Base-by-base conservation (phyloP, 2,329 filamentous ascomycete genomes). In the Pseudocercospora vitis region DNA sequence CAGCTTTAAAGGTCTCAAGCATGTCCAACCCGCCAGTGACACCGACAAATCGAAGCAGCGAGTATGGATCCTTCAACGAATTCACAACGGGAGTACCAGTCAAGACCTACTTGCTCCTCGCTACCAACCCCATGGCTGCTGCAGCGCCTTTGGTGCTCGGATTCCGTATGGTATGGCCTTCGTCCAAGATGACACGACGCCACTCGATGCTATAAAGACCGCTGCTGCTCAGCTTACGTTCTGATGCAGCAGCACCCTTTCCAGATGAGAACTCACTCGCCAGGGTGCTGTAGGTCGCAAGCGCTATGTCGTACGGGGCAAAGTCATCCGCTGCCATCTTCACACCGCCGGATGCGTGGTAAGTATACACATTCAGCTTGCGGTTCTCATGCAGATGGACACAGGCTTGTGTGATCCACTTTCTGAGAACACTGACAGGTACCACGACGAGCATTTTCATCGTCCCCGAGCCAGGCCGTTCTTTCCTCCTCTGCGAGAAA, bases 371-470 rank as follows among this genome's bases (percentile, higher is more conserved):
- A 7, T 78, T 83, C 5, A 89, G 82, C 1, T 76, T 73, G 51
- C 82, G 73, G n/a, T 86, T 79, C 4, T 77, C 69, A 31, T 83
- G 79, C 40, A 92, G 80, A 65, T 96, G 91, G 31, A 81, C 78
- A 57, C 81, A 76, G 50, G 92, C 88, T 70, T 95, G 90, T 50
- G 86, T 83, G 62, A 82, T 83, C 91, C 91, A 96, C 63, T 95
- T 95, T 65, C 86, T 91, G 87, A 95, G 91, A 16, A 95, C 89
- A 48, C 86, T 86, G 4, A 95, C 81, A 0, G 91, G 91, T 0
- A 88, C 85, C 50, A 95, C 78, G 49, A 96, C 91, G 18, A 96
- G 77, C 52, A 39, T 65, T 59, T 26, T 65, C 62, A n/a, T 66
- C 67, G 2, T 60, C 51, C 2, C 52, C 53, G 1, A 68, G 58